Evolutionary conservation across 2,329 filamentous ascomycete species (phyloP), one percentile per base, ranked within the genome.

Genomic region (Penicillium sp.): DNA sequence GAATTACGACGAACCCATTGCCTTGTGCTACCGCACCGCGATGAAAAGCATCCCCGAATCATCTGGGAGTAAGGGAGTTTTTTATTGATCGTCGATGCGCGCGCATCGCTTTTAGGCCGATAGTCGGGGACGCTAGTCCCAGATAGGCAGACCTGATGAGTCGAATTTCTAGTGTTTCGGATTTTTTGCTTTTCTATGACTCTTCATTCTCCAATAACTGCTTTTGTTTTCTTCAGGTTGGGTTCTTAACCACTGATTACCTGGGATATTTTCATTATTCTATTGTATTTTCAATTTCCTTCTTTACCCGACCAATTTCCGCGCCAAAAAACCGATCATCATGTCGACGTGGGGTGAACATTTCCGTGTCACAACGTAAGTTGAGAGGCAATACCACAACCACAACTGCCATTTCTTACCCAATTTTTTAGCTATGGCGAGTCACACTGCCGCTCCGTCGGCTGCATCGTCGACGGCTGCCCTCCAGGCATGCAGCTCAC

Each of bases 401-500:
- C 26, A 43, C 11, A 44, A 50, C 29, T 6, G n/a, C 14, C 12
- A 18, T 18, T 18, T 51, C 31, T 37, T 4, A 44, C 41, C 37
- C 15, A 27, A 50, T 68, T 20, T 29, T 27, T 53, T 49, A 72
- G 85, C 70, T 90, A 90, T 79, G 89, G 89, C 73, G 89, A 92
- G 76, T 95, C 90, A 54, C 93, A 97, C 79, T 95, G 93, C 80
- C 88, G 87, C 69, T 93, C 89, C 29, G 92, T 97, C 68, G 92
- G 92, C 70, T 95, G 90, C 79, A 97, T 97, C 69, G 88, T 97
- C 76, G 93, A 97, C 73, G 92, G 92, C 67, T 89, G 86, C 70
- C 94, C 93, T 33, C 92, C 94, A 14, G 90, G 90, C 67, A 88
- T 97, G 82, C 80, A 87, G 67, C 85, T 97, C 73, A 89, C 85